Percentiles rank a stretch among this genome's conserved stretches.
Evolutionary conservation across 345 rosid genomes (phyloP).

Genomic region (Carallia pectinifolia): DNA sequence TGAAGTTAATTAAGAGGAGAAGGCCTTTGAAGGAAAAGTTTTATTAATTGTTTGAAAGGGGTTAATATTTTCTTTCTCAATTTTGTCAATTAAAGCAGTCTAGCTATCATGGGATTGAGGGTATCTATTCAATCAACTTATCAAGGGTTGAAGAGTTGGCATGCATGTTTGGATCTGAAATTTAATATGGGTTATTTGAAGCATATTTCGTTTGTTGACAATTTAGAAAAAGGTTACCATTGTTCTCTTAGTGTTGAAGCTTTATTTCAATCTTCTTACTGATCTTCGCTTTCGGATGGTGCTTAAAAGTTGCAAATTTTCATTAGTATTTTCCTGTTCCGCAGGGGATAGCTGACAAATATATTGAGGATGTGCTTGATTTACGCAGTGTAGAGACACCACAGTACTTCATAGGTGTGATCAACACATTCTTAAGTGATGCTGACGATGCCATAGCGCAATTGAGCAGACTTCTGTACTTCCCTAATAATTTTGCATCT

Average conservation of each 20-base stretch:
- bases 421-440: conserved; percentile 17
- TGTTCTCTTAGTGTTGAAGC: too few relatives aligned
- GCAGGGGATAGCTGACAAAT: conserved; percentile 31
- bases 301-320: neutral
- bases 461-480: conserved; percentile 16
- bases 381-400: conserved; percentile 5
- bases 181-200: too few relatives aligned
- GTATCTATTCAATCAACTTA: too few relatives aligned
- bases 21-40: neutral
- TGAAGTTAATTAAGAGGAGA: too few relatives aligned
- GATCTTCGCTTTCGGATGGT: neutral
- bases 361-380: conserved; percentile 13
- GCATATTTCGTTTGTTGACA: too few relatives aligned
- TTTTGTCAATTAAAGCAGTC: neutral
- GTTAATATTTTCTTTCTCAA: neutral
- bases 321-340: neutral
- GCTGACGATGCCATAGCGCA: conserved; percentile 17
- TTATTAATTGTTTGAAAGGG: neutral
- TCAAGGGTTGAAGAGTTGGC: too few relatives aligned
- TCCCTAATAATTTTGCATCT: neutral
- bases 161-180: neutral
- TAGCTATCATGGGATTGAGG: neutral
- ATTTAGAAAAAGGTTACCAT: too few relatives aligned
- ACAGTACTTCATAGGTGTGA: conserved; percentile 15
- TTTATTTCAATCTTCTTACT: neutral